Evolutionary conservation across 352 stramenopile species (phyloP).

Genomic region (Peronosclerospora sorghi): DNA sequence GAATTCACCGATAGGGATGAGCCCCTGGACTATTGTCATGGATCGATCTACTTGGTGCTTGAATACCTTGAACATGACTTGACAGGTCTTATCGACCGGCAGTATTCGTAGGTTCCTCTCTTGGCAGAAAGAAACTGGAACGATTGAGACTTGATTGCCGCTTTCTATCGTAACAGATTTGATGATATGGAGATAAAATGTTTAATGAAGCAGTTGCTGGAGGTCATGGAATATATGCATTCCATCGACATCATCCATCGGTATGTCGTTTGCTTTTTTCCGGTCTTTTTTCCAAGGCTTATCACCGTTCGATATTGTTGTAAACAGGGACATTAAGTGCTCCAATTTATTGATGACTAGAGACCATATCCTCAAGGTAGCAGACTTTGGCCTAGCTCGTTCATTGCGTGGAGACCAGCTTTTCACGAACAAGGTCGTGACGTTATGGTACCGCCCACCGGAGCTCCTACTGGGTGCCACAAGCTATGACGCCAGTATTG

Average conservation of each 20-base stretch:
- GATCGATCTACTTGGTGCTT: constrained; percentile 81
- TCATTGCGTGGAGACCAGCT: constrained; percentile 77
- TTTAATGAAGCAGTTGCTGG: constrained; percentile 77
- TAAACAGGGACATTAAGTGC: constrained; percentile 86
- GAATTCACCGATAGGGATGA: constrained; percentile 82
- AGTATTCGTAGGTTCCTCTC: constrained; percentile 49
- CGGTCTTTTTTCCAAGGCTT: background rate
- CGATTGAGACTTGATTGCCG: background rate
- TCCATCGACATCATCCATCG: constrained; percentile 81
- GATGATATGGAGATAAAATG: constrained; percentile 79
- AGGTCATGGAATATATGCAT: constrained; percentile 85
- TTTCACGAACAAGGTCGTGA: constrained; percentile 95
- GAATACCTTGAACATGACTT: constrained; percentile 87
- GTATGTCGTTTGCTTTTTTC: constrained; percentile 13
- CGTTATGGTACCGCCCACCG: constrained; percentile 90
- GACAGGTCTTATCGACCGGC: constrained; percentile 77
- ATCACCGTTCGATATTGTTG: background rate
- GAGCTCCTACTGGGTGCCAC: constrained; percentile 91
- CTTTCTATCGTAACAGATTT: constrained; percentile 34
- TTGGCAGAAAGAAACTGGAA: background rate
- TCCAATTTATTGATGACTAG: constrained; percentile 77
- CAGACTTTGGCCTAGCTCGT: constrained; percentile 78
- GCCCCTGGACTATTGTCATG: constrained; percentile 72
- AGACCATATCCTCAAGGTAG: constrained; percentile 74
- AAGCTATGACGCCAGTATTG: constrained; percentile 87